Conservation (phyloP, 805 yeast species). For the Myxozyma geophila region DNA sequence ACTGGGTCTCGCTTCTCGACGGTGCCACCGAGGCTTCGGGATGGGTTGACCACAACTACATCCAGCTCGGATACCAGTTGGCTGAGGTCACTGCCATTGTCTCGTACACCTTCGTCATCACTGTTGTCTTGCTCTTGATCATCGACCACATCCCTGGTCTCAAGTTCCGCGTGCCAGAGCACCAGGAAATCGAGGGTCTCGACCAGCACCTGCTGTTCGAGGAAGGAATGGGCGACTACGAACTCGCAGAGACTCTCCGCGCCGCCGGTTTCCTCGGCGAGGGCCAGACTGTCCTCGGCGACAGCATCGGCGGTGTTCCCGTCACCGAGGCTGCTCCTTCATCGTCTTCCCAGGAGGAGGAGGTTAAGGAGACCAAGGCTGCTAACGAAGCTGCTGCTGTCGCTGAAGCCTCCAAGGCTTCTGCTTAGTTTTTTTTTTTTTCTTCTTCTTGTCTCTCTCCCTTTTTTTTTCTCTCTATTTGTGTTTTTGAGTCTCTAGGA, state of each 20-base stretch:
- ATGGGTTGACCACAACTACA: constrained; percentile 82
- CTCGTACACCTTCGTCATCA: constrained; percentile 74
- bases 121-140: constrained; percentile 65
- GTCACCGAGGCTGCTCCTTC: constrained; percentile 21
- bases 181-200: constrained; percentile 85
- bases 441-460: no score
- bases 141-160: constrained; percentile 81
- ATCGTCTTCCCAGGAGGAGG: constrained; percentile 15
- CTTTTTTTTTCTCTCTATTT: no score
- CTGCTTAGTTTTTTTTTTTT: background rate
- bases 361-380: background rate
- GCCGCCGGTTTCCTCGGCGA: constrained; percentile 24
- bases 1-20: constrained; percentile 75
- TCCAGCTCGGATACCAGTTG: constrained; percentile 85
- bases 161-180: constrained; percentile 79
- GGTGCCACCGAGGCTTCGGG: constrained; percentile 59
- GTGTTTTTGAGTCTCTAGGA: no score
- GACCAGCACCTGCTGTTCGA: constrained; percentile 54
- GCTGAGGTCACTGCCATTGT: constrained; percentile 75
- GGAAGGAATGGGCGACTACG: constrained; percentile 37
- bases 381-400: background rate
- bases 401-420: background rate
- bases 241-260: constrained; percentile 29
- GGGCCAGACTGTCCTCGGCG: constrained; percentile 18
- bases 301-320: constrained; percentile 23